A percentile compares a stretch with the other conserved stretches of the same genome.
Conservation (phyloP, 2,329 filamentous ascomycete genomes). For the Hypoxylon sp. region DNA sequence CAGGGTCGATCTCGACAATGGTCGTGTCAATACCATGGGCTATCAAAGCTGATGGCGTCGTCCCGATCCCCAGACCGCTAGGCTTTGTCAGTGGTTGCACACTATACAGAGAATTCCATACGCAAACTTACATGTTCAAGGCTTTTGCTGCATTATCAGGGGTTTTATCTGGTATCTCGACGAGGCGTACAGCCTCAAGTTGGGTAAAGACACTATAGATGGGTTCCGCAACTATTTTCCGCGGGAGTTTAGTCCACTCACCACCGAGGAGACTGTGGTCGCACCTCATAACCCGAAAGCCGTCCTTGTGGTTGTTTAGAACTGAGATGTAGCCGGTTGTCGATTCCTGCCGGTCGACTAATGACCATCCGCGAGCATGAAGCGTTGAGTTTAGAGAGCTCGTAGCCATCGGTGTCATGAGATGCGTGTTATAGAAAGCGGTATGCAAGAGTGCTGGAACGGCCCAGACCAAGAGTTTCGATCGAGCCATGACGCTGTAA, state of each 20-base stretch:
- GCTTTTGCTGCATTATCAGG: constrained; percentile 79
- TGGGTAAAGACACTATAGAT: constrained; percentile 98
- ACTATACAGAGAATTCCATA: background rate
- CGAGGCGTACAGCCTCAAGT: constrained; percentile 88
- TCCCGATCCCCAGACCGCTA: constrained; percentile 92
- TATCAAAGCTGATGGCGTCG: constrained; percentile 87
- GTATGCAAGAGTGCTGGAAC: constrained; percentile 81
- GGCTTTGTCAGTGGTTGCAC: constrained; percentile 39
- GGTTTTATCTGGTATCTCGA: constrained; percentile 68
- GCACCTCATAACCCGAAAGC: constrained; percentile 87
- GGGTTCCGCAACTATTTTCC: constrained; percentile 76
- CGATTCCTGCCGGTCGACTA: constrained; percentile 87
- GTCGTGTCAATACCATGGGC: constrained; percentile 92
- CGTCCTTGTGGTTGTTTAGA: constrained; percentile 76
- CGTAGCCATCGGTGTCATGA: constrained; percentile 71
- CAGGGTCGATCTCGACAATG: constrained; percentile 93
- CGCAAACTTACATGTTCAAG: constrained; percentile 81
- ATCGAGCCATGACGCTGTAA: constrained; percentile 77
- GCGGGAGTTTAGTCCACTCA: constrained; percentile 78
- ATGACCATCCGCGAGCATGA: constrained; percentile 73
- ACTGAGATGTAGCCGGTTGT: constrained; percentile 94
- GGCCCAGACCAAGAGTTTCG: constrained; percentile 73
- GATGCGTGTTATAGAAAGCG: constrained; percentile 78
- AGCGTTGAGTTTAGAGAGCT: constrained; percentile 75
- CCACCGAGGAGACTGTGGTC: constrained; percentile 95